Percentiles rank a stretch among this genome's conserved stretches.
Evolutionary conservation across 331 rosid species (phyloP).

Genomic region (Cydonia oblonga): DNA sequence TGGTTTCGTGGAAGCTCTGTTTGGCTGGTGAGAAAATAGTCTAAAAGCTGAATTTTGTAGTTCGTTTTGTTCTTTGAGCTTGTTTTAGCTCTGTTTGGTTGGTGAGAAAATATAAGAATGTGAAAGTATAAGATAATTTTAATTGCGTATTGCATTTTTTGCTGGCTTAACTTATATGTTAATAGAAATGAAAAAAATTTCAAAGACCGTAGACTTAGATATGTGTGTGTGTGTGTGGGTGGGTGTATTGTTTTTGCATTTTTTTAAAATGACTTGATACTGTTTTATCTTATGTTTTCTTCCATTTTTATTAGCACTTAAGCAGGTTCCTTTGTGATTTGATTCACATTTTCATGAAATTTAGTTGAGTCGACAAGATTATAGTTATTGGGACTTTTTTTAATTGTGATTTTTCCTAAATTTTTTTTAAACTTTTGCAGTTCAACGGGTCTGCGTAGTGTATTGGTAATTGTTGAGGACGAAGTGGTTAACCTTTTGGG

Average conservation of each 20-base stretch:
- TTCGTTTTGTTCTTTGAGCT: too few relatives aligned
- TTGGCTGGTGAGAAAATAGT: background rate
- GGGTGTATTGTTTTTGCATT: background rate
- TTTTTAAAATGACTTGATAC: background rate
- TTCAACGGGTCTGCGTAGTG: background rate
- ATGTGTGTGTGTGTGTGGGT: too few relatives aligned
- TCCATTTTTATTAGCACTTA: background rate
- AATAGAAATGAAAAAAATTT: background rate
- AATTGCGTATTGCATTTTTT: background rate
- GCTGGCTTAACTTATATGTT: background rate
- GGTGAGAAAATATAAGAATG: background rate
- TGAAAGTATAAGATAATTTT: background rate
- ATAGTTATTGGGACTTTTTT: background rate
- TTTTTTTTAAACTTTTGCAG: slow-evolving; percentile 11
- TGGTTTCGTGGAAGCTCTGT: slow-evolving; percentile 2
- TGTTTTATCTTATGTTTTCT: background rate
- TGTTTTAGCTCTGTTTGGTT: background rate
- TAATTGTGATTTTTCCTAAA: background rate
- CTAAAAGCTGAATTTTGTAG: too few relatives aligned
- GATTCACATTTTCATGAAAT: background rate
- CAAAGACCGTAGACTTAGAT: background rate
- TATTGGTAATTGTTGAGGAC: background rate
- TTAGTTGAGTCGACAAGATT: background rate
- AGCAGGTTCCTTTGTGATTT: background rate
- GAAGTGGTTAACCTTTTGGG: background rate